A percentile compares a stretch with the other conserved stretches of the same genome.
Conservation (phyloP, 208 protist species). For the Trypanosoma boissoni region DNA sequence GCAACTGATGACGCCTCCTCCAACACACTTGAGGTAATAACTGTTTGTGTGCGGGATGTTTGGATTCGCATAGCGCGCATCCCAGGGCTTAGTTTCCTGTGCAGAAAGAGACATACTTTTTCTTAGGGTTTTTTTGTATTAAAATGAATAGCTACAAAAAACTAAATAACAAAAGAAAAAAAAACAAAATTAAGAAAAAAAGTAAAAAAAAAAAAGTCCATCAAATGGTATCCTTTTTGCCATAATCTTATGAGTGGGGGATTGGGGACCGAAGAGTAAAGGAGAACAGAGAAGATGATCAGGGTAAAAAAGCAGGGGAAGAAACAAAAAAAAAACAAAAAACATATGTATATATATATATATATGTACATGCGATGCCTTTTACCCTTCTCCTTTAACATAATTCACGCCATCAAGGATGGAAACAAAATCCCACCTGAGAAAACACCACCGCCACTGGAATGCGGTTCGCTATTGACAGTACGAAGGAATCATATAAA, state of each 20-base stretch:
- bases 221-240: neutral
- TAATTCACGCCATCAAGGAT: no score
- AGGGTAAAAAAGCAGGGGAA: slow-evolving; percentile 5
- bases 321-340: slow-evolving; percentile 20
- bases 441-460: no score
- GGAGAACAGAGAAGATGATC: no score
- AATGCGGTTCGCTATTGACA: no score
- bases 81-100: slow-evolving; percentile 42
- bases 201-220: slow-evolving; percentile 3
- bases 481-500: no score
- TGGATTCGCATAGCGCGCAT: slow-evolving; percentile 77
- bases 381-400: no score
- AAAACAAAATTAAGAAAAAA: slow-evolving; percentile 1
- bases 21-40: slow-evolving; percentile 93
- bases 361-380: no score
- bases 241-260: neutral
- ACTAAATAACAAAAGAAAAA: neutral
- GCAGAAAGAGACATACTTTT: slow-evolving; percentile 3
- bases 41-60: slow-evolving; percentile 50
- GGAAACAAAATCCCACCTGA: no score
- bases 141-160: slow-evolving; percentile 1
- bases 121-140: neutral
- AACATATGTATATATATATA: neutral
- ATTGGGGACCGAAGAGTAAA: no score
- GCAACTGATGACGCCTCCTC: slow-evolving; percentile 93